Evolutionary conservation across 1,139 yeast genomes (phyloP), one percentile per base, ranked within the genome.

Genomic region (Debaryomyces sp.): DNA sequence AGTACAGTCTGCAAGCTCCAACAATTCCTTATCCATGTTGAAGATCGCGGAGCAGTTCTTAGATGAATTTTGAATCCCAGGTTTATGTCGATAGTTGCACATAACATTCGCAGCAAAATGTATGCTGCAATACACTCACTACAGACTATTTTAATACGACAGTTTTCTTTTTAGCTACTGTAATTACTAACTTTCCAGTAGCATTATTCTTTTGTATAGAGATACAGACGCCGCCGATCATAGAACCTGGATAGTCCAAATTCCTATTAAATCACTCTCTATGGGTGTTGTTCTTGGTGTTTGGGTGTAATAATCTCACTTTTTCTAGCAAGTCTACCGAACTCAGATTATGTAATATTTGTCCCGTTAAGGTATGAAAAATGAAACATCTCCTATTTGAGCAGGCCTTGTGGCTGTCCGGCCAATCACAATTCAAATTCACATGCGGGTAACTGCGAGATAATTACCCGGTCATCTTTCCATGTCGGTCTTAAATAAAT

Each of bases 1-100:
- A 22, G 26, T 22, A 15, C 42, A 12, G 17, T 35, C 36, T 17
- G 12, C 36, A 1, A 21, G 13, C 12, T 21, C 29, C 24, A 18
- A 21, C 26, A 35, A 41, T 23, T 30, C 43, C 8, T 13, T 41
- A 12, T 41, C 43, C 2, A 30, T 41, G 36, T 30, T 41, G 30
- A 29, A 30, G 12, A 32, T 41, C 6, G 70, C 70, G 5, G 66
- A 66, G 50, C 54, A 57, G 48, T 67, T 67, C 54, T 65, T 63
- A n/a, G 59, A 58, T 41, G 64, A 62, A 42, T 49, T 54, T 17
- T 39, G 42, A 39, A 29, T 22, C 6, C 41, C 13, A 6, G 10
- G 5, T 7, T 15, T 17, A 18, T 6, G 18, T n/a, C 21, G 12
- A 23, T 6, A 13, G n/a, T n/a, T 30, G 35, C 21, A 30, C 30